Evolutionary conservation across 1,284 basidiomycete species (phyloP), one percentile per base, ranked within the genome.

Genomic region (Neonothopanus nambi): DNA sequence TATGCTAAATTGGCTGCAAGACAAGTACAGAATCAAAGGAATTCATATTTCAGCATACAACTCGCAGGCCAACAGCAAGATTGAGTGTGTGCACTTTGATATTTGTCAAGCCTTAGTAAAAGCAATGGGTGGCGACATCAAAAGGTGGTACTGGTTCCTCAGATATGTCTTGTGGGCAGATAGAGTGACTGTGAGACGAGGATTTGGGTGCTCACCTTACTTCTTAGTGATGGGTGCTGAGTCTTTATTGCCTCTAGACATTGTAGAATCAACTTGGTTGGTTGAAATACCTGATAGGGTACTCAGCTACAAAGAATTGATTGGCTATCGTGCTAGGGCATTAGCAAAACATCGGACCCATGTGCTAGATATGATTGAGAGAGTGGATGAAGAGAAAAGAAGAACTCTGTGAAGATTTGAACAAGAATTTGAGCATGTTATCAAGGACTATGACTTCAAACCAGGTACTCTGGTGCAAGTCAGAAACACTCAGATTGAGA

Each of bases 391-490:
- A 40, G 42, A 51, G 24, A 51, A 51, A 30, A 7, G 49, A 8
- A 20, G 23, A 12, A 40, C 35, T 17, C 38, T 52, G 11, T 6
- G 37, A 23, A 44, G 40, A 36, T 52, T 39, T 38, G 51, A 52
- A 24, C 30, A 39, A 28, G 26, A 52, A n/a, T 43, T 20, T 43
- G 8, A 26, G 20, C 8, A 52, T 35, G 24, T 38, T 8, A 48
- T 48, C 8, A 47, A 43, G 23, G 26, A 48, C 26, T 54, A 48
- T 42, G 28, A 49, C 24, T 54, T 54, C 38, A 39, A 15, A 24
- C 52, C 52, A 33, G 52, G 46, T 8, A 43, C 24, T 9, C 35
- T 54, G 17, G 52, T 54, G 1, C 52, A 48, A 41, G 46, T 54
- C 6, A 3, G 28, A 24, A 46, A 54, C 37, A 30, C 46, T 13